These are phyloP conservation scores for Psidium friedrichsthalianum DNA, from an alignment of 345 rosid genomes.

Conservation along the genomic window DNA sequence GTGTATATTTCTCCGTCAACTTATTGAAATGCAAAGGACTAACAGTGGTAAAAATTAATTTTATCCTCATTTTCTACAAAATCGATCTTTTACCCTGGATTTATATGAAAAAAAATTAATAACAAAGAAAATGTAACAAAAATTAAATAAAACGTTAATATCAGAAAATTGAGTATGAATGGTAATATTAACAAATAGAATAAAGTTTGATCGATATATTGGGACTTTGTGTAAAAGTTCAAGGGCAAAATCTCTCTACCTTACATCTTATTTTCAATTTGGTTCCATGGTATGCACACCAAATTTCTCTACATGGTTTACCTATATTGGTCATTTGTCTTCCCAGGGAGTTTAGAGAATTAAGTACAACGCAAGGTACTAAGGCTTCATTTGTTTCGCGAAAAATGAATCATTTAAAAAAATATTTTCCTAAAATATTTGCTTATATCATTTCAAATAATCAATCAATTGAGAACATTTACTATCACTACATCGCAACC, in stretches of 20 bases:
- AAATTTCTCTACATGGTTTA: not conserved
- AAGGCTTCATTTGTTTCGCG: no score
- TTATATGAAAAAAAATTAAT: fast-evolving
- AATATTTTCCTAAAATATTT: no score
- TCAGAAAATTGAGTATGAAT: not conserved
- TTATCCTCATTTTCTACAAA: fast-evolving
- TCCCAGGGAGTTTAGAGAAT: fast-evolving
- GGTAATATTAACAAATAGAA: not conserved
- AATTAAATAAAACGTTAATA: not conserved
- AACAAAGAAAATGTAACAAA: not conserved
- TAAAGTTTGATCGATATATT: not conserved
- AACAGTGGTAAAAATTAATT: not conserved
- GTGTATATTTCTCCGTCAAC: not conserved
- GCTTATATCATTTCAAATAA: no score
- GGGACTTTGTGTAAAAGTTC: not conserved
- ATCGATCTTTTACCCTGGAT: not conserved
- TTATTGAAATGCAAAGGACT: not conserved
- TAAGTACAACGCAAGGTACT: not conserved
- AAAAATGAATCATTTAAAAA: no score
- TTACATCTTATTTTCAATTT: not conserved
- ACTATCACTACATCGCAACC: not conserved
- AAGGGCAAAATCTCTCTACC: not conserved
- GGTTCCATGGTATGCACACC: not conserved
- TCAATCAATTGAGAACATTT: no score
- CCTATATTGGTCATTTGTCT: not conserved